Evolutionary conservation across 495 filamentous ascomycete genomes (phyloP).

Genomic region (Aspergillus saccharolyticus): DNA sequence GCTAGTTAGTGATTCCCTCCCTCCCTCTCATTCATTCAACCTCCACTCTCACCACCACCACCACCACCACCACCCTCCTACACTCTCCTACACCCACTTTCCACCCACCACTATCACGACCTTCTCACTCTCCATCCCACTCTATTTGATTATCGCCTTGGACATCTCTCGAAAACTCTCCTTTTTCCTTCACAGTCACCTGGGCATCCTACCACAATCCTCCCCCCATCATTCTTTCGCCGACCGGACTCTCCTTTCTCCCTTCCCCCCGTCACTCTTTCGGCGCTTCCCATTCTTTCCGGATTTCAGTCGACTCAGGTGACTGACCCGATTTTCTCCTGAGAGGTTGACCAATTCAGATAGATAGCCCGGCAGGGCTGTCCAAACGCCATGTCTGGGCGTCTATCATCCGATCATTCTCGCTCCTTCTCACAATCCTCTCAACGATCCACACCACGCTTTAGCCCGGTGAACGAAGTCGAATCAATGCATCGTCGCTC

Average conservation of each 20-base stretch:
- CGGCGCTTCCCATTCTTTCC: slow-evolving; percentile 7
- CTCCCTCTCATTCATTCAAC: slow-evolving; percentile 1
- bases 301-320: slow-evolving; percentile 15
- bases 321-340: slow-evolving; percentile 11
- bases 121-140: background rate
- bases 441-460: slow-evolving; percentile 23
- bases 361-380: slow-evolving; percentile 45
- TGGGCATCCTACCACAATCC: background rate
- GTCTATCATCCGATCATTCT: slow-evolving; percentile 39
- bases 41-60: slow-evolving; percentile 7
- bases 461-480: slow-evolving; percentile 21
- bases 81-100: too few relatives aligned
- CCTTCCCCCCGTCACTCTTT: slow-evolving; percentile 7
- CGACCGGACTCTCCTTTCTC: slow-evolving; percentile 6
- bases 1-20: slow-evolving; percentile 2
- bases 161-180: background rate
- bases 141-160: background rate
- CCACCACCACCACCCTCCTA: background rate
- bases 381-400: slow-evolving; percentile 43
- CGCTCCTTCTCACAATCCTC: slow-evolving; percentile 39
- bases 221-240: background rate
- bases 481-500: slow-evolving; percentile 35
- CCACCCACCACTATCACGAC: background rate
- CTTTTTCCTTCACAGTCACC: background rate
- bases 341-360: slow-evolving; percentile 20